Percentiles rank a stretch among this genome's conserved stretches.
Conservation (phyloP, 495 filamentous ascomycete species). For the Aspergillus indologenus region DNA sequence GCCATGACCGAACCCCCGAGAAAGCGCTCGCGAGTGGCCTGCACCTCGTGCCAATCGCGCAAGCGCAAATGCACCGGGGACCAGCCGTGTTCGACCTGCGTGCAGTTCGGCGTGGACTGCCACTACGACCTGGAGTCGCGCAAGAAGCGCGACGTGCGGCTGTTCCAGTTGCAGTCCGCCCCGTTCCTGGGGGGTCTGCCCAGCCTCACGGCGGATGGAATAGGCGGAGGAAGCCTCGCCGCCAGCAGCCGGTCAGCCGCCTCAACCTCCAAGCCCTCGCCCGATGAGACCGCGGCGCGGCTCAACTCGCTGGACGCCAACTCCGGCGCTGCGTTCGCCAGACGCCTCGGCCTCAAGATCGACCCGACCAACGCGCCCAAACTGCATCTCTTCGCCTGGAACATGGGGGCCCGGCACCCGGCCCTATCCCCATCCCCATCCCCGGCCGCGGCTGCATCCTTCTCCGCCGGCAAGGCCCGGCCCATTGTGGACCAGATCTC, state of each 20-base stretch:
- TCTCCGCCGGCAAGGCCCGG: conserved; percentile 10
- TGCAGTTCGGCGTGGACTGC: conserved; percentile 47
- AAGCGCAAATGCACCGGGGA: conserved; percentile 55
- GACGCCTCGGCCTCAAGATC: conserved; percentile 49
- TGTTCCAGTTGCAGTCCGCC: conserved; percentile 16
- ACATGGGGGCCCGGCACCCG: conserved; percentile 43
- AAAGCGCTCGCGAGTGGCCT: conserved; percentile 48
- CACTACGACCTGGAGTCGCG: conserved; percentile 38
- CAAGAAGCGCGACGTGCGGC: conserved; percentile 30
- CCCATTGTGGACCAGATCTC: conserved; percentile 39
- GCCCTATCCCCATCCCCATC: conserved; percentile 19
- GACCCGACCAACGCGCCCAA: conserved; percentile 49
- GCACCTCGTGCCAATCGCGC: conserved; percentile 48
- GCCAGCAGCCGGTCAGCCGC: background rate
- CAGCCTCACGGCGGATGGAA: conserved; percentile 13
- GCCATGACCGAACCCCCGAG: conserved; percentile 35
- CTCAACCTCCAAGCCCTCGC: conserved; percentile 8
- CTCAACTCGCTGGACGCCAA: conserved; percentile 46
- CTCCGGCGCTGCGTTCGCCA: conserved; percentile 54
- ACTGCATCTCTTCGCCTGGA: conserved; percentile 57
- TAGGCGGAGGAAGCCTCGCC: background rate
- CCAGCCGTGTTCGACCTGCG: conserved; percentile 50
- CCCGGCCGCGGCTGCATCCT: conserved; percentile 6
- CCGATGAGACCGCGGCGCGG: conserved; percentile 20
- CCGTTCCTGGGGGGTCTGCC: conserved; percentile 20